These are phyloP conservation scores for Candida awuae DNA, from an alignment of 805 yeast genomes.

Conservation along the genomic window DNA sequence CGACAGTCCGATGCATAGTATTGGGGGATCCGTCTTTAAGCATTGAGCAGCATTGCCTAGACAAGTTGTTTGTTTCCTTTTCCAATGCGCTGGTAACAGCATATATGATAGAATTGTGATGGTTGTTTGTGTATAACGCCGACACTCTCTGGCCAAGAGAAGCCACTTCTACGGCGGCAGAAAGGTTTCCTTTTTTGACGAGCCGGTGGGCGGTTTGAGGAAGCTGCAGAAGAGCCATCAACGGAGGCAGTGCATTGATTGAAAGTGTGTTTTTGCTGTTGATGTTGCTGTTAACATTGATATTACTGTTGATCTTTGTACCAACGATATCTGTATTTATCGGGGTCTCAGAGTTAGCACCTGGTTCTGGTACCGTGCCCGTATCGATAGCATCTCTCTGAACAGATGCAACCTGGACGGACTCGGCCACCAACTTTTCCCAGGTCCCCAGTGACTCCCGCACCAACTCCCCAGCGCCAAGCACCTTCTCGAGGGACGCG, in stretches of 20 bases:
- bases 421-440: too few species aligned
- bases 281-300: background rate
- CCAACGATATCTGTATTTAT: too few species aligned
- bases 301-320: too few species aligned
- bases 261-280: background rate
- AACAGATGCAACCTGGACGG: too few species aligned
- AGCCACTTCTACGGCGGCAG: background rate
- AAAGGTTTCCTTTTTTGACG: slow-evolving; percentile 37
- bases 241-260: background rate
- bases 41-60: slow-evolving; percentile 59
- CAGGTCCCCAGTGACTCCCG: too few species aligned
- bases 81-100: background rate
- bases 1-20: slow-evolving; percentile 51
- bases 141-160: background rate
- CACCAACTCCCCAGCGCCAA: too few species aligned
- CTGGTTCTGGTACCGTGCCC: too few species aligned
- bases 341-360: too few species aligned
- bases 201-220: background rate
- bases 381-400: too few species aligned
- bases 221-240: background rate
- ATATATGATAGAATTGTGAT: background rate
- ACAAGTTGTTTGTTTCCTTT: slow-evolving; percentile 50
- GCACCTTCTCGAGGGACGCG: too few species aligned
- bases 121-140: background rate
- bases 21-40: slow-evolving; percentile 68